A percentile compares a stretch with the other conserved stretches of the same genome.
Conservation (phyloP, 1,139 yeast species). For the Meyerozyma smithsonii region DNA sequence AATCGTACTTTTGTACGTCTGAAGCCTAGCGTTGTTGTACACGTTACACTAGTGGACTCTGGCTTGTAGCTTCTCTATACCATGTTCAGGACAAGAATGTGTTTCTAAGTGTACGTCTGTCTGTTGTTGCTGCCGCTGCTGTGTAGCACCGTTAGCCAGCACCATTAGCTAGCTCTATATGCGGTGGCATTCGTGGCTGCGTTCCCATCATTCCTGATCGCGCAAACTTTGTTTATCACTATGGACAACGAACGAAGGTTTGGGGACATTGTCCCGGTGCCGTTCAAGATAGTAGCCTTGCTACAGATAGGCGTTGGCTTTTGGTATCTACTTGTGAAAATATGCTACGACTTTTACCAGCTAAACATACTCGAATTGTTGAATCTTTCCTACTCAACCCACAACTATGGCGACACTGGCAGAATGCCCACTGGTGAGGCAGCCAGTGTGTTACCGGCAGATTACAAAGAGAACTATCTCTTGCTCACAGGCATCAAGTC, state of each 20-base stretch:
- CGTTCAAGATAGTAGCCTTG: slow-evolving; percentile 31
- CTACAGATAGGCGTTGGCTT: slow-evolving; percentile 29
- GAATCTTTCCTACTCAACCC: slow-evolving; percentile 34
- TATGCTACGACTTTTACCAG: slow-evolving; percentile 19
- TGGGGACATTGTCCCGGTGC: slow-evolving; percentile 29
- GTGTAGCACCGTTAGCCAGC: no score
- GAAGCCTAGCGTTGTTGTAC: slow-evolving; percentile 18
- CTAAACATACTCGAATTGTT: slow-evolving; percentile 35
- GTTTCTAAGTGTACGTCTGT: no score
- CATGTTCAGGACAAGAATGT: no score
- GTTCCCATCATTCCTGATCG: not conserved
- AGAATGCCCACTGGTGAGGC: slow-evolving; percentile 27
- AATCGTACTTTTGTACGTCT: slow-evolving; percentile 31
- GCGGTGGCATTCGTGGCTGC: not conserved
- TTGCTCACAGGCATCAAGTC: slow-evolving; percentile 31
- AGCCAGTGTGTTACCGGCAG: slow-evolving; percentile 29
- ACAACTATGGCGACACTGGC: slow-evolving; percentile 31
- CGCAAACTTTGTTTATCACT: slow-evolving; percentile 1
- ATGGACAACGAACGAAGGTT: slow-evolving; percentile 6
- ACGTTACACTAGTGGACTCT: no score
- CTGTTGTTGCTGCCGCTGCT: no score
- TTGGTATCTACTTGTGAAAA: slow-evolving; percentile 31
- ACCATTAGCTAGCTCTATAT: not conserved
- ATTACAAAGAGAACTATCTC: slow-evolving; percentile 26
- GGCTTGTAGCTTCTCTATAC: no score